Evolutionary conservation across 768 basidiomycete species (phyloP).

Genomic region (Boletus sensibilis): DNA sequence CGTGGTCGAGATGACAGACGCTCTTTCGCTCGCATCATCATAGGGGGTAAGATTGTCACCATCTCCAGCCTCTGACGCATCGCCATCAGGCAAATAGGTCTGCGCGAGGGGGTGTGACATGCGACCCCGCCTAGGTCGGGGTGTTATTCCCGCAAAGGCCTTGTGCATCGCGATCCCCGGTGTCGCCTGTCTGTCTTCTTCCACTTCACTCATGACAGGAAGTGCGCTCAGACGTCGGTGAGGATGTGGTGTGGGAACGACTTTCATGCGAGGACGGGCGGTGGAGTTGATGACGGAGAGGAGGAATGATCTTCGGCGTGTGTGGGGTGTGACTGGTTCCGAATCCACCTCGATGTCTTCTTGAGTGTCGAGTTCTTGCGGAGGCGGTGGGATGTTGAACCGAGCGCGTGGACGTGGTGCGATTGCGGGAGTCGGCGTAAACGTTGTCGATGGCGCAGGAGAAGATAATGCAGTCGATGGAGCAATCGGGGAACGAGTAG

Average conservation of each 20-base stretch:
- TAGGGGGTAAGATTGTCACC: slow-evolving; percentile 26
- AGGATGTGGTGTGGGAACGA: slow-evolving; percentile 45
- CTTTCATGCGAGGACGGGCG: slow-evolving; percentile 59
- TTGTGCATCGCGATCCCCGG: slow-evolving; percentile 41
- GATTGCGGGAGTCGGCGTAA: slow-evolving; percentile 70
- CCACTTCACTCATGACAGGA: slow-evolving; percentile 49
- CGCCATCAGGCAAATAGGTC: slow-evolving; percentile 38
- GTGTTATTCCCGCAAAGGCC: slow-evolving; percentile 65
- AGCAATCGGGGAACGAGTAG: slow-evolving; percentile 34
- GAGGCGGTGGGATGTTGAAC: slow-evolving; percentile 51
- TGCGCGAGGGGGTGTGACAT: slow-evolving; percentile 72
- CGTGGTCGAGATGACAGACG: slow-evolving; percentile 76
- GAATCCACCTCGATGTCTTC: slow-evolving; percentile 36
- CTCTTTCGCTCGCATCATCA: slow-evolving; percentile 52
- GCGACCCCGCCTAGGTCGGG: slow-evolving; percentile 49
- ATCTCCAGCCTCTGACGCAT: slow-evolving; percentile 31
- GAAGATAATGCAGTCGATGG: slow-evolving; percentile 50
- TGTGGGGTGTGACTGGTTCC: slow-evolving; percentile 63
- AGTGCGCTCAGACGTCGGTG: slow-evolving; percentile 53
- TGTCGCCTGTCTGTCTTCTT: slow-evolving; percentile 31
- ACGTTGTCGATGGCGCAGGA: slow-evolving; percentile 52
- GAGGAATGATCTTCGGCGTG: slow-evolving; percentile 77
- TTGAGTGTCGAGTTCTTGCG: slow-evolving; percentile 38
- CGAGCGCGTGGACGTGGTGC: slow-evolving; percentile 61
- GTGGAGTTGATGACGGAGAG: slow-evolving; percentile 83